These are phyloP conservation scores for Hypoxylon sp. DNA, from an alignment of 2,329 filamentous ascomycete genomes.

Conservation along the genomic window DNA sequence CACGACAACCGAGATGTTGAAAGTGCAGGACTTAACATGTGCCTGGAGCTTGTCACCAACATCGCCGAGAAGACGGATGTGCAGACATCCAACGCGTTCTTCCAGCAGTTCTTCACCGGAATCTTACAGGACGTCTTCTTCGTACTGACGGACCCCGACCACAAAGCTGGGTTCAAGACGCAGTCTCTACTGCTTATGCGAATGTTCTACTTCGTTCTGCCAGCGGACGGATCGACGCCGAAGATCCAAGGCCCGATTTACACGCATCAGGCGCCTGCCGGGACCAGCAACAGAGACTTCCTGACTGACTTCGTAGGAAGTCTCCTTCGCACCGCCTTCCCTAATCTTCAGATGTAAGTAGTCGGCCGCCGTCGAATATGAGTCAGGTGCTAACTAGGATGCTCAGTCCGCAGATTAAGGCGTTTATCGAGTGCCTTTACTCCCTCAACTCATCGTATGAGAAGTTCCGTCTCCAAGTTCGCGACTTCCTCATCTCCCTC, in stretches of 20 bases:
- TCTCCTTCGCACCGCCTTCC: slow-evolving; percentile 87
- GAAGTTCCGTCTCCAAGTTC: slow-evolving; percentile 93
- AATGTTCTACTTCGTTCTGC: slow-evolving; percentile 95
- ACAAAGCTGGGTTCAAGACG: slow-evolving; percentile 99
- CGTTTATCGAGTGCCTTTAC: slow-evolving; percentile 91
- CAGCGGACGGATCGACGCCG: slow-evolving; percentile 69
- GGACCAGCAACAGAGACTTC: slow-evolving; percentile 91
- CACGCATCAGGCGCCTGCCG: slow-evolving; percentile 80
- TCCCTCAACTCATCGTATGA: slow-evolving; percentile 86
- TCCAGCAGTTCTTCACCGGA: slow-evolving; percentile 95
- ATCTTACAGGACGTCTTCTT: slow-evolving; percentile 99
- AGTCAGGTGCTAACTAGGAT: slow-evolving; percentile 47
- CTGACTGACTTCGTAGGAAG: slow-evolving; percentile 85
- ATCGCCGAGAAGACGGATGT: slow-evolving; percentile 91
- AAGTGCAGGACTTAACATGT: slow-evolving; percentile 96
- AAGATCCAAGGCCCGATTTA: slow-evolving; percentile 96
- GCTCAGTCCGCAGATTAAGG: slow-evolving; percentile 79
- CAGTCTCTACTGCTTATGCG: slow-evolving; percentile 92
- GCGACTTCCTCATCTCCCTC: slow-evolving; percentile 95
- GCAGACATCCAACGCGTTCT: slow-evolving; percentile 90
- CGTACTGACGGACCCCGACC: slow-evolving; percentile 94
- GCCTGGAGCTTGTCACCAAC: slow-evolving; percentile 94
- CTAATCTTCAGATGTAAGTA: slow-evolving; percentile 87
- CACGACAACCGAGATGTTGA: slow-evolving; percentile 99
- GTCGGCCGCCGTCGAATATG: neutral